phyloP scores from a whole-genome alignment of 768 basidiomycete genomes.

The Ramaria sp. region DNA sequence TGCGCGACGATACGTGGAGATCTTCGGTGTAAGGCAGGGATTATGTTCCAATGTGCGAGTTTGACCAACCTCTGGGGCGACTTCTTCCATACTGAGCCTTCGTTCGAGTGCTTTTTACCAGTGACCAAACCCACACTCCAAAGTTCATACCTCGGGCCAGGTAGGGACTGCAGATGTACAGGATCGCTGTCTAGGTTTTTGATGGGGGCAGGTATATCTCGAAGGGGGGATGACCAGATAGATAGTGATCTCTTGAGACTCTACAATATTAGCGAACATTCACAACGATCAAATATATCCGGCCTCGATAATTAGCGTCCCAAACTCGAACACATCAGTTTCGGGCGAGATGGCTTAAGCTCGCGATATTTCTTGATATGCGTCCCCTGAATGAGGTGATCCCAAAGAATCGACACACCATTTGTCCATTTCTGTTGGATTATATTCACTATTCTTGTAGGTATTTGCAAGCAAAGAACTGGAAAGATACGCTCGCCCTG shows the following conservation, averaged over 20 bases:
- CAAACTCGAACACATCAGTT: constrained; percentile 3
- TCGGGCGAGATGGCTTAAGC: neutral
- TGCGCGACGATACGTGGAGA: neutral
- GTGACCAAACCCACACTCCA: neutral
- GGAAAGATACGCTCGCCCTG: constrained; percentile 3
- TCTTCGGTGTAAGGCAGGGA: neutral
- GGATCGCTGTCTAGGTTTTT: neutral
- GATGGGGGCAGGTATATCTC: neutral
- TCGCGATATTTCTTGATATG: neutral
- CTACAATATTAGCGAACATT: neutral
- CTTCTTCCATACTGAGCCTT: neutral
- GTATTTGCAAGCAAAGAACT: neutral
- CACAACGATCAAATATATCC: neutral
- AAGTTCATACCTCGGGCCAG: neutral
- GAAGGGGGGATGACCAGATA: neutral
- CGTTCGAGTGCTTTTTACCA: neutral
- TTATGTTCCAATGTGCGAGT: too few relatives aligned
- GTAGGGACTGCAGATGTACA: neutral
- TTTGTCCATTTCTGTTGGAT: neutral
- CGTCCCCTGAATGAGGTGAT: neutral
- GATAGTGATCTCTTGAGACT: neutral
- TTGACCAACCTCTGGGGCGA: neutral
- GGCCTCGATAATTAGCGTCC: neutral
- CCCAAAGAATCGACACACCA: neutral
- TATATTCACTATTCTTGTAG: neutral